phyloP scores from a whole-genome alignment of 1,139 yeast genomes.

The Diutina scorzettiae region DNA sequence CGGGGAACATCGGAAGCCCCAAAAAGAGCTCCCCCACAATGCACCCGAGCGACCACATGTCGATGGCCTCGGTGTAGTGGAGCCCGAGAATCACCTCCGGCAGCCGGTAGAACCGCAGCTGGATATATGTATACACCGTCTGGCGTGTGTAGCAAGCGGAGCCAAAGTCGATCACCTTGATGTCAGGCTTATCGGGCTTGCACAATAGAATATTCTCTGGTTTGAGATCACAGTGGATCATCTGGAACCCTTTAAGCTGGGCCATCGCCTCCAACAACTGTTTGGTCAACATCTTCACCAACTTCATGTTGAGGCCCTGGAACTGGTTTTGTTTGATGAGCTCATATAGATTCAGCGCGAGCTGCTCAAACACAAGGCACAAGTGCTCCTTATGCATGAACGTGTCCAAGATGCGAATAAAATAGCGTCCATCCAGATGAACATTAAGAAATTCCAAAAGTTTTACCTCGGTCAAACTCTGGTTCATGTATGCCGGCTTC shows the following conservation, averaged over 20 bases:
- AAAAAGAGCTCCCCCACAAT: slow-evolving; percentile 86
- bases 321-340: slow-evolving; percentile 87
- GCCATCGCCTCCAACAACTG: slow-evolving; percentile 76
- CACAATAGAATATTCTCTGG: slow-evolving; percentile 88
- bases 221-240: slow-evolving; percentile 92
- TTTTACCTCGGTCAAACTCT: slow-evolving; percentile 82
- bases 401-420: slow-evolving; percentile 71
- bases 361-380: slow-evolving; percentile 82
- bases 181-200: slow-evolving; percentile 73
- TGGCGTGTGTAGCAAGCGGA: slow-evolving; percentile 90
- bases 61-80: slow-evolving; percentile 85
- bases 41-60: slow-evolving; percentile 98
- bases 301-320: slow-evolving; percentile 73
- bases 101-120: slow-evolving; percentile 87
- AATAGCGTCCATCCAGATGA: slow-evolving; percentile 63
- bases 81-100: slow-evolving; percentile 92
- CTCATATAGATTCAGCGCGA: slow-evolving; percentile 84
- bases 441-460: slow-evolving; percentile 71
- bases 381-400: slow-evolving; percentile 89
- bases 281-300: slow-evolving; percentile 65
- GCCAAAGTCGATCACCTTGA: slow-evolving; percentile 94
- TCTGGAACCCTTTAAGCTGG: slow-evolving; percentile 68
- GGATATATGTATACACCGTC: slow-evolving; percentile 87
- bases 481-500: slow-evolving; percentile 84
- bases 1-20: slow-evolving; percentile 93